phyloP scores from a whole-genome alignment of 495 filamentous ascomycete genomes.

The Acidiella bohemica region DNA sequence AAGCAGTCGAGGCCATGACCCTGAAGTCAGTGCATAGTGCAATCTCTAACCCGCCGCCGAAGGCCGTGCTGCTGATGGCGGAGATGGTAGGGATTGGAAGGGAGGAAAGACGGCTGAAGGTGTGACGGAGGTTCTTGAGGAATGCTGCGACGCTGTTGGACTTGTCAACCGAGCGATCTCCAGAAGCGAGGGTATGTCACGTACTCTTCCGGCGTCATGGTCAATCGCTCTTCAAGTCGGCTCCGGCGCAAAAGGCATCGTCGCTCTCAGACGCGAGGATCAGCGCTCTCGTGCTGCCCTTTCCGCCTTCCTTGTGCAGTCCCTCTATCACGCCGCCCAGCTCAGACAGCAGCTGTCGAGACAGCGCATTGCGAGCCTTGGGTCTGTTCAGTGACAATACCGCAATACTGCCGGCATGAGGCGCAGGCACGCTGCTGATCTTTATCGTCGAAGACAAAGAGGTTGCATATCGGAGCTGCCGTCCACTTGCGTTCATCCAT shows the following conservation, averaged over 20 bases:
- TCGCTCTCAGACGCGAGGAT: conserved; percentile 69
- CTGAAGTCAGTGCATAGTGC: conserved; percentile 76
- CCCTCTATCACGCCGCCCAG: conserved; percentile 55
- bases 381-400: conserved; percentile 80
- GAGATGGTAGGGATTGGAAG: conserved; percentile 84
- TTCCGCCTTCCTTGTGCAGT: conserved; percentile 51
- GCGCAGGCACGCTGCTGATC: conserved; percentile 57
- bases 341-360: conserved; percentile 53
- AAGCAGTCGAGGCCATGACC: conserved; percentile 58
- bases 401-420: conserved; percentile 70
- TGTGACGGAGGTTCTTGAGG: conserved; percentile 56
- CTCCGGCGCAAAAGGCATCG: conserved; percentile 79
- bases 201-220: conserved; percentile 58
- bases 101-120: conserved; percentile 50
- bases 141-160: conserved; percentile 66
- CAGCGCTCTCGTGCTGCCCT: conserved; percentile 56
- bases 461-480: conserved; percentile 4
- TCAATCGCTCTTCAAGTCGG: conserved; percentile 80
- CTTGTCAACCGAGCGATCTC: too few species aligned
- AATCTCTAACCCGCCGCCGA: conserved; percentile 87
- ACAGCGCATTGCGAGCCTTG: conserved; percentile 77
- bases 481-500: neutral
- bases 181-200: too few species aligned
- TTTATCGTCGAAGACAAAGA: conserved; percentile 35
- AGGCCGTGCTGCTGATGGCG: conserved; percentile 62